These are phyloP conservation scores for Plicaturopsis crispa DNA, from an alignment of 768 basidiomycete species.

Conservation along the genomic window DNA sequence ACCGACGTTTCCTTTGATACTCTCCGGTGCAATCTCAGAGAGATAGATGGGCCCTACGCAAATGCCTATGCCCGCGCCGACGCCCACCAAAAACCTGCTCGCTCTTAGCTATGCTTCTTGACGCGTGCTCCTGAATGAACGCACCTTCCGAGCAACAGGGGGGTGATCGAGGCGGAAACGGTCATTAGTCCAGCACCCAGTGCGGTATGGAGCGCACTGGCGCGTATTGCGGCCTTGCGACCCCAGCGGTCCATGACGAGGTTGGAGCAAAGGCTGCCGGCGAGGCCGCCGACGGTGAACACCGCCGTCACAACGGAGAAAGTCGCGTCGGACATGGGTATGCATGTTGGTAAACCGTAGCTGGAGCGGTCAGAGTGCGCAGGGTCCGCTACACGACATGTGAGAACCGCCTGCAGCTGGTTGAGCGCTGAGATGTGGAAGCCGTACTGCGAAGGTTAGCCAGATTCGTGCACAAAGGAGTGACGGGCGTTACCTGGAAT, in stretches of 20 bases:
- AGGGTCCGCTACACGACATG: conserved; percentile 42
- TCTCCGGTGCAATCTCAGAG: conserved; percentile 75
- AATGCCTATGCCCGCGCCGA: conserved; percentile 64
- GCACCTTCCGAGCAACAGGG: conserved; percentile 63
- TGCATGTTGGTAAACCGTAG: conserved; percentile 59
- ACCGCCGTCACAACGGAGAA: conserved; percentile 83
- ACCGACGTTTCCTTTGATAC: conserved; percentile 73
- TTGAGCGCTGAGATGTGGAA: conserved; percentile 91
- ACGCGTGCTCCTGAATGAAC: conserved; percentile 9
- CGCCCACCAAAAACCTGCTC: conserved; percentile 54
- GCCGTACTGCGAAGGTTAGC: conserved; percentile 51
- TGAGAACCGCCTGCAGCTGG: conserved; percentile 74
- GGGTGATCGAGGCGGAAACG: conserved; percentile 44
- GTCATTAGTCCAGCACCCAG: conserved; percentile 62
- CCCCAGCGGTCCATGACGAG: conserved; percentile 64
- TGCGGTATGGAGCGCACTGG: conserved; percentile 48
- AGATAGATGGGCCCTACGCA: conserved; percentile 82
- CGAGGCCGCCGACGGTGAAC: conserved; percentile 83
- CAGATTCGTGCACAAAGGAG: conserved; percentile 3
- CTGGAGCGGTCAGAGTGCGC: conserved; percentile 9
- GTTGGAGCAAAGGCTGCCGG: conserved; percentile 67
- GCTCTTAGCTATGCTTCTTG: no score
- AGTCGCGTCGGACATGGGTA: conserved; percentile 65
- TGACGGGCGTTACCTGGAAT: conserved; percentile 23
- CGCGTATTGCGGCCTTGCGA: conserved; percentile 55